Evolutionary conservation across 345 rosid species (phyloP).

Genomic region (Orychophragmus violaceus): DNA sequence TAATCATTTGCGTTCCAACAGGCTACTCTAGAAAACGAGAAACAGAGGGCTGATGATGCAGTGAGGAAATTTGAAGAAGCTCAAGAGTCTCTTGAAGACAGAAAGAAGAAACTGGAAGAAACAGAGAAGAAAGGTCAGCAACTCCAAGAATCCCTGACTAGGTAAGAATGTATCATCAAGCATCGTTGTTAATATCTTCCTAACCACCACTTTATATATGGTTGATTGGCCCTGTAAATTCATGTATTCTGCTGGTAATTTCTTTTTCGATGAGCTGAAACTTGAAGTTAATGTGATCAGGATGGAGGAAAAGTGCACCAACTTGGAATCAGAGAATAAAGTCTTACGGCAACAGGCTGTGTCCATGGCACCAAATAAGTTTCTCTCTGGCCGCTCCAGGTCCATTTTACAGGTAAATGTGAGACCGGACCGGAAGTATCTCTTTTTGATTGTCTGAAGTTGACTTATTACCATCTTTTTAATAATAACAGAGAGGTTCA

Average conservation of each 20-base stretch:
- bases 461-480: neutral
- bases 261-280: neutral
- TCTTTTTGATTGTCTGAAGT: neutral
- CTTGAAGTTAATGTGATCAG: conserved; percentile 30
- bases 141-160: conserved; percentile 66
- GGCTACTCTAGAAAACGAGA: conserved; percentile 55
- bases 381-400: conserved; percentile 85
- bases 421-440: neutral
- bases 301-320: conserved; percentile 72
- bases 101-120: conserved; percentile 51
- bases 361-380: conserved; percentile 80
- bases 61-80: conserved; percentile 48
- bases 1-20: conserved; percentile 13
- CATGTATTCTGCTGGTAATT: neutral
- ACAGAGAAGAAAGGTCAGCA: conserved; percentile 60
- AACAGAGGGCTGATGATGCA: conserved; percentile 53
- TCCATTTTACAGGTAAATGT: conserved; percentile 68
- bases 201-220: neutral
- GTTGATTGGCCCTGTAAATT: neutral
- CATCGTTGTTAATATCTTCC: neutral
- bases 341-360: conserved; percentile 93
- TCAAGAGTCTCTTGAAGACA: conserved; percentile 45
- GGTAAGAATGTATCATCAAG: conserved; percentile 30
- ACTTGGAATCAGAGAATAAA: conserved; percentile 79
- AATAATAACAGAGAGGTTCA: conserved; percentile 48